Evolutionary conservation across 1,139 yeast genomes (phyloP), one percentile per base, ranked within the genome.

Genomic region (Kurtzmaniella natalensis): DNA sequence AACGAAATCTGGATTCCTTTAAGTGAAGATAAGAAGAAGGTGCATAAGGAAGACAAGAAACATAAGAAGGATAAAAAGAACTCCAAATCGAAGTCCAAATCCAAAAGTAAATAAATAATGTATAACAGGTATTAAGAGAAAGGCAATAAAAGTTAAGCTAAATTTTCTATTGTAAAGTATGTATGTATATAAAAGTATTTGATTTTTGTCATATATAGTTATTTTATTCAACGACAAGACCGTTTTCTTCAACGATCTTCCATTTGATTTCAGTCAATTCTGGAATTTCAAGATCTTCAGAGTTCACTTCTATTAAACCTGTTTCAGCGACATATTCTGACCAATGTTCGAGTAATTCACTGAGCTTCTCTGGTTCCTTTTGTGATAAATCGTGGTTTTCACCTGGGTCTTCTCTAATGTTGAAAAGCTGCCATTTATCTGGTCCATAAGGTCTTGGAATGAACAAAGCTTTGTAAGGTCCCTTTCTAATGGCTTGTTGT

Each of bases 401-500:
- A 16, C 79, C 76, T 0, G 70, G 72, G 42, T 74, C 77, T 5
- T 43, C 39, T 24, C 48, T 48, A 21, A 75, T 41, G 43, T 74
- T 51, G 46, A 61, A 75, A 30, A 75, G 54, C 43, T 72, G 72
- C 80, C 79, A 74, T 42, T 54, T 53, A 11, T 61, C 72, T 3
- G 72, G 56, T 0, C 78, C 79, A 32, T 60, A 51, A 2, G 78
- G 78, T 33, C 59, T 58, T 3, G 78, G 76, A 30, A 74, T 61
- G 41, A 47, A 73, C 3, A 72, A 44, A 0, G 76, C 75, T 45
- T 75, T 75, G 47, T 55, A 72, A 3, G 50, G 38, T n/a, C 78
- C 78, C 45, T 65, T 65, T 44, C 79, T 57, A 22, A 74, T 61
- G 0, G 79, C 80, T 40, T 70, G 76, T 44, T 73, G 77, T 1